Percentiles rank a stretch among this genome's conserved stretches.
Evolutionary conservation across 192 early-diverging fungal genomes (phyloP).

Genomic region (Backusella morwellensis): DNA sequence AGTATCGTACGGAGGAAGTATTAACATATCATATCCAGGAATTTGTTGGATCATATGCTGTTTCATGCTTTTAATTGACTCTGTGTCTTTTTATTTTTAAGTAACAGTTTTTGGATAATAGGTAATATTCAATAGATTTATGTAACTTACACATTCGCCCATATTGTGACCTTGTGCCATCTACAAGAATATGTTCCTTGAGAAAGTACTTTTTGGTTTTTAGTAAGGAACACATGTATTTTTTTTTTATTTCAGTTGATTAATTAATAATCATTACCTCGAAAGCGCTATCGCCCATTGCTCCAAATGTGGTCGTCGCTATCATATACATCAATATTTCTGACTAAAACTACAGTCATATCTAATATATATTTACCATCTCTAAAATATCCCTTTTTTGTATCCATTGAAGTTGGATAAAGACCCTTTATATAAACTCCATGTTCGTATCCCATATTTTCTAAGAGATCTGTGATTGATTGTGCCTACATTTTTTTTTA

Average conservation of each 20-base stretch:
- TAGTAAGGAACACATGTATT: background rate
- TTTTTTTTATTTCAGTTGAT: background rate
- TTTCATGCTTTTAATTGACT: conserved; percentile 34
- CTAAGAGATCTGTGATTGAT: conserved; percentile 24
- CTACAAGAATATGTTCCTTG: conserved; percentile 52
- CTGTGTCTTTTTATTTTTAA: conserved; percentile 21
- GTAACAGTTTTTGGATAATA: background rate
- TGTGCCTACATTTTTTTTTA: conserved; percentile 25
- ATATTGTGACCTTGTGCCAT: conserved; percentile 32
- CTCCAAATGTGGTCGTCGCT: conserved; percentile 37
- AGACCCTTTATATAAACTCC: conserved; percentile 52
- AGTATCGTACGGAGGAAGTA: conserved; percentile 24
- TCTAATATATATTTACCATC: conserved; percentile 17
- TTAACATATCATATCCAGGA: conserved; percentile 22
- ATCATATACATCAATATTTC: background rate
- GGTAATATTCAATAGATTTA: background rate
- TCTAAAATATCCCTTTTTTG: conserved; percentile 18
- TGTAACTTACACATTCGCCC: conserved; percentile 37
- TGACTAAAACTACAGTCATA: background rate
- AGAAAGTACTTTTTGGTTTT: conserved; percentile 47
- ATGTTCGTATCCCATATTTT: conserved; percentile 26
- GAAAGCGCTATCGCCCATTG: conserved; percentile 54
- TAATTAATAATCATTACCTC: conserved; percentile 41
- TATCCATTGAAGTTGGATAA: conserved; percentile 58
- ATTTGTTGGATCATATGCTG: conserved; percentile 25